Conservation (phyloP, 192 early-diverging fungal genomes). For the Gaertneriomyces semiglobifer region DNA sequence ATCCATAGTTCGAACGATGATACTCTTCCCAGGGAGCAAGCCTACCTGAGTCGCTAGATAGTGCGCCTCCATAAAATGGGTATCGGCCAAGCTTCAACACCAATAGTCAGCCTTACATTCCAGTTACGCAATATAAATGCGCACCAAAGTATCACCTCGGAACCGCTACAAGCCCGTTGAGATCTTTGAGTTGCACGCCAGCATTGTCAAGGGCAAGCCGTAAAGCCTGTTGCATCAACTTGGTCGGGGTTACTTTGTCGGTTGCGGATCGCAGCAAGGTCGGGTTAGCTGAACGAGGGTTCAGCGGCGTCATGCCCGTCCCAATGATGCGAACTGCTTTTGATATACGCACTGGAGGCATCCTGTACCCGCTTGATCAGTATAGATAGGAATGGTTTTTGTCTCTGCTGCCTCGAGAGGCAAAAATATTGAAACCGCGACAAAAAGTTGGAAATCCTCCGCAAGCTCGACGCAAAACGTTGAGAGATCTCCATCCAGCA, state of each 20-base stretch:
- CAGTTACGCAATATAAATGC: slow-evolving; percentile 39
- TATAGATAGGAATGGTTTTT: no score
- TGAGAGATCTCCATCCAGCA: neutral
- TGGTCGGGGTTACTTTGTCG: slow-evolving; percentile 28
- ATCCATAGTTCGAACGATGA: slow-evolving; percentile 38
- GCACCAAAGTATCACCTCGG: slow-evolving; percentile 31
- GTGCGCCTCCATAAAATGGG: slow-evolving; percentile 44
- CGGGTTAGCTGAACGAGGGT: slow-evolving; percentile 17
- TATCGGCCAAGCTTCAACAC: slow-evolving; percentile 20
- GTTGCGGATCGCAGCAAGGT: neutral
- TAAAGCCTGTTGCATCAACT: slow-evolving; percentile 42
- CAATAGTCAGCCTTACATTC: neutral
- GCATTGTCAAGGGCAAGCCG: slow-evolving; percentile 26
- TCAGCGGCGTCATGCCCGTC: slow-evolving; percentile 41
- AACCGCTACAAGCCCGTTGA: slow-evolving; percentile 45
- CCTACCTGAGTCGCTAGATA: slow-evolving; percentile 35
- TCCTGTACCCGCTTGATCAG: neutral
- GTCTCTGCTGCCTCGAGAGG: no score
- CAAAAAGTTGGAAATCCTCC: no score
- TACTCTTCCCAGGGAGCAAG: slow-evolving; percentile 39
- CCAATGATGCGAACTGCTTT: slow-evolving; percentile 36
- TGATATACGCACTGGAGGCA: slow-evolving; percentile 22
- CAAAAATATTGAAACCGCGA: no score
- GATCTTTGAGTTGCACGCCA: slow-evolving; percentile 30
- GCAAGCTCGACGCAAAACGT: no score